Evolutionary conservation across 495 filamentous ascomycete genomes (phyloP), one percentile per base, ranked within the genome.

Genomic region (Penicillium egyptiacum): DNA sequence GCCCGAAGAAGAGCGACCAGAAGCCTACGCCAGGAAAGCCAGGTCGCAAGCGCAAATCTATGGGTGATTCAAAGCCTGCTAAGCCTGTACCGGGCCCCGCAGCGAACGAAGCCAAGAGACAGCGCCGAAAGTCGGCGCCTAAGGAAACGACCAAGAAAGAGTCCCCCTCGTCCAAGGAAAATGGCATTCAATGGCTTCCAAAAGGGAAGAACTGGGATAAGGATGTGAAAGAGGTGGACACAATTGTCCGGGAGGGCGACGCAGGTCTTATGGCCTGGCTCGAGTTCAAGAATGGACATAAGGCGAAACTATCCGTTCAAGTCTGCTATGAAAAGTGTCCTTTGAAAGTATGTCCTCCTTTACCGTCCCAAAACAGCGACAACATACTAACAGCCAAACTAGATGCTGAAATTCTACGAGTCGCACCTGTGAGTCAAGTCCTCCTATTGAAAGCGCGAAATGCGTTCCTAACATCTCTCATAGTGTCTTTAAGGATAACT

Each of bases 131-230:
- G 61, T 63, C 62, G 40, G 33, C 59, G 41, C 59, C 63, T 39
- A 63, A 69, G 53, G 33, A 62, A 42, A 28, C 62, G 22, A 47
- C 55, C 20, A 53, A 22, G n/a, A 25, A 30, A 17, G n/a, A 17
- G n/a, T 5, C 25, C 5, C 4, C 25, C 12, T 10, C 39, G 4
- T 22, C n/a, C 4, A 57, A 72, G 22, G 63, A 64, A 14, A 51
- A 65, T 2, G 54, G 52, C 4, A 26, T 57, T 1, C 56, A 67
- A 42, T 85, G 82, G 82, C 56, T 72, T 1, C 79, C 82, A 10
- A 80, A 79, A 26, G 63, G 65, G 7, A 80, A 83, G 35, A 72
- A 63, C 54, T 88, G 86, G 86, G 86, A 87, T 37, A 64, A 74
- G 5, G 69, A 84, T 19, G 74, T 88, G 4, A 60, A 75, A 25